Evolutionary conservation across 192 early-diverging fungal genomes (phyloP), one percentile per base, ranked within the genome.

Genomic region (Allomyces arbusculus): DNA sequence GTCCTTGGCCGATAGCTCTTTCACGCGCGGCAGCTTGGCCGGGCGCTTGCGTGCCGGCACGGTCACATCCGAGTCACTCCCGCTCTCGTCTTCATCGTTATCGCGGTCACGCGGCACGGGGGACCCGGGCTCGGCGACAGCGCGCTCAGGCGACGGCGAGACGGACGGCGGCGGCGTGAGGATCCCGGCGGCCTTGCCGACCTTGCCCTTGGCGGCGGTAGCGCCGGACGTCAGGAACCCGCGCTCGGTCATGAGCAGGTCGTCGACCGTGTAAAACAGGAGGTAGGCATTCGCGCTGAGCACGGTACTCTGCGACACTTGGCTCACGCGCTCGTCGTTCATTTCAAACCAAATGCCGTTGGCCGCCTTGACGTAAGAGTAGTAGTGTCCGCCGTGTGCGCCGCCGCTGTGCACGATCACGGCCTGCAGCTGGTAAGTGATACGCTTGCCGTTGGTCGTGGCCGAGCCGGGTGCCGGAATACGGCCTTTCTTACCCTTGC

Each of bases 301-400:
- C 3, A 92, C 91, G 7, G 82, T 84, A 20, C 76, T 71, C 43
- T 84, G 69, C 66, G 82, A 80, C 40, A 88, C 88, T 62, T 81
- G 80, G 20, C 75, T 70, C 7, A 93, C 90, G 28, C 67, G 62
- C n/a, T 78, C 78, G 70, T 92, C 90, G 69, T 92, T 82, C 82
- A 89, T 88, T 44, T 81, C 76, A 64, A 84, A 89, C 89, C 89
- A 94, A 12, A 79, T 77, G 6, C 87, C 88, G 26, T 82, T 78
- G 0, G 88, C 75, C n/a, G 79, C 78, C 71, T 87, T 87, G 61
- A 91, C 84, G 73, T 79, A 95, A 44, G 85, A 83, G 66, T 82
- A 90, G 70, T 95, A 95, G 71, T 95, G 92, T 14, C 92, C 92
- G 8, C 87, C 89, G 64, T 86, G 78, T 1, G 81, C 72, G 24